Percentiles rank a stretch among this genome's conserved stretches.
These are phyloP conservation scores for Aspergillus cejpii DNA, from an alignment of 2,329 filamentous ascomycete species.

Conservation along the genomic window DNA sequence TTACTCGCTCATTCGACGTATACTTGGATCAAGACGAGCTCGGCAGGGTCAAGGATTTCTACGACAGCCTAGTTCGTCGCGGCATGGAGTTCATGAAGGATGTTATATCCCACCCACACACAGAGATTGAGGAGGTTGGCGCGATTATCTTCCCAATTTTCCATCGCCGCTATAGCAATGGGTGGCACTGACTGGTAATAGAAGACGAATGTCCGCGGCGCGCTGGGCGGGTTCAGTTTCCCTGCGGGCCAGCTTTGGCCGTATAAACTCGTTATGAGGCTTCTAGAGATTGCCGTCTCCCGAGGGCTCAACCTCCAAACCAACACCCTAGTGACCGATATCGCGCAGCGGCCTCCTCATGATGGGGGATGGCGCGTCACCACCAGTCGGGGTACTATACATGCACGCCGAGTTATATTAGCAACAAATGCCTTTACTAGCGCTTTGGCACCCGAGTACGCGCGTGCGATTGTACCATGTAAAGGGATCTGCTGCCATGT, in stretches of 20 bases:
- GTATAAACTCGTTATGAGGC: constrained; percentile 70
- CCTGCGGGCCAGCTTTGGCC: constrained; percentile 47
- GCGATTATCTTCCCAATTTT: background rate
- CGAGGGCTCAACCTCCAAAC: constrained; percentile 50
- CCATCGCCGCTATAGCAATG: background rate
- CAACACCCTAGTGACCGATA: constrained; percentile 42
- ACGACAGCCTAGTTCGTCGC: constrained; percentile 26
- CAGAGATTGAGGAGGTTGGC: background rate
- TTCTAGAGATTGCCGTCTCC: constrained; percentile 52
- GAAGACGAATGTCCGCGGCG: constrained; percentile 16
- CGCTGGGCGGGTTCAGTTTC: constrained; percentile 33
- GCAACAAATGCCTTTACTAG: constrained; percentile 83
- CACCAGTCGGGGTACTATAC: constrained; percentile 56
- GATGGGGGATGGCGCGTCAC: constrained; percentile 52
- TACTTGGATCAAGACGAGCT: constrained; percentile 34
- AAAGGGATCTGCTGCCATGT: constrained; percentile 50
- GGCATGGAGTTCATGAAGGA: constrained; percentile 30
- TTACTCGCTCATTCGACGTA: constrained; percentile 41
- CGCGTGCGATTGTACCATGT: constrained; percentile 67
- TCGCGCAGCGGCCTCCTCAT: constrained; percentile 11
- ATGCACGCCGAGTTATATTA: constrained; percentile 60
- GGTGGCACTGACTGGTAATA: constrained; percentile 1
- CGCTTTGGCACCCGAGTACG: constrained; percentile 62
- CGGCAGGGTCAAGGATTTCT: constrained; percentile 22
- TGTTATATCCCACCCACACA: constrained; percentile 13